A percentile compares a stretch with the other conserved stretches of the same genome.
Evolutionary conservation across 768 basidiomycete genomes (phyloP).

Genomic region (Mycena albidolilacea): DNA sequence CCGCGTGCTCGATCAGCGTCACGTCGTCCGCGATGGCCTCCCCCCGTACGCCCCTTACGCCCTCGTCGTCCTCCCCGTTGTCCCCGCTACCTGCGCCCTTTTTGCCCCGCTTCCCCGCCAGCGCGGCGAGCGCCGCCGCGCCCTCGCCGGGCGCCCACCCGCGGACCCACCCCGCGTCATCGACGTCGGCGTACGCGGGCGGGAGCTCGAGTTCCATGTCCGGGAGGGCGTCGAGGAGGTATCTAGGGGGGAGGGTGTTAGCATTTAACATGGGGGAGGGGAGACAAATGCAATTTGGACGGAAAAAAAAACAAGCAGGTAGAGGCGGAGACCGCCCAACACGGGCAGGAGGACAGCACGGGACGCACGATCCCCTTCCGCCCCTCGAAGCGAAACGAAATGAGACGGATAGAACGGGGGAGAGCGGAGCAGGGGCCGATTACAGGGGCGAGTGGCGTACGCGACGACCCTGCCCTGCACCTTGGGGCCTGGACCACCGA

Average conservation of each 20-base stretch:
- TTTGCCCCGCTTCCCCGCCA: not conserved
- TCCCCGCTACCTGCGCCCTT: not conserved
- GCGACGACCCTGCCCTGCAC: no score
- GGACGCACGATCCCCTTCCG: no score
- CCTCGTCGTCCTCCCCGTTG: not conserved
- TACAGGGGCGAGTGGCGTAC: no score
- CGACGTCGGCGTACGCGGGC: constrained; percentile 61
- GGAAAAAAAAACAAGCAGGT: no score
- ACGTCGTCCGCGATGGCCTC: constrained; percentile 52
- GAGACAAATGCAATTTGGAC: no score
- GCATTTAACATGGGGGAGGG: no score
- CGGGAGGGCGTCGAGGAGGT: constrained; percentile 89
- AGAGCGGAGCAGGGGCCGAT: no score
- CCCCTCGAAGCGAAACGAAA: no score
- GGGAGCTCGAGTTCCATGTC: constrained; percentile 86
- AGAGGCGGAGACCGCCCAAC: no score
- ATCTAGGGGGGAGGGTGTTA: constrained; percentile 36
- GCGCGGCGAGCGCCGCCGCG: not conserved
- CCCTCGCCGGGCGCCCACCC: constrained; percentile 14
- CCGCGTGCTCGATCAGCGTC: constrained; percentile 74
- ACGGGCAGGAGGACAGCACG: no score
- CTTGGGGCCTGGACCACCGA: no score
- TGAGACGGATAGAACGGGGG: no score
- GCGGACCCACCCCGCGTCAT: not conserved
- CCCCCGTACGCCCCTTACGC: not conserved